A percentile compares a stretch with the other conserved stretches of the same genome.
Conservation (phyloP, 1,284 basidiomycete species). For the Athelia sp. region DNA sequence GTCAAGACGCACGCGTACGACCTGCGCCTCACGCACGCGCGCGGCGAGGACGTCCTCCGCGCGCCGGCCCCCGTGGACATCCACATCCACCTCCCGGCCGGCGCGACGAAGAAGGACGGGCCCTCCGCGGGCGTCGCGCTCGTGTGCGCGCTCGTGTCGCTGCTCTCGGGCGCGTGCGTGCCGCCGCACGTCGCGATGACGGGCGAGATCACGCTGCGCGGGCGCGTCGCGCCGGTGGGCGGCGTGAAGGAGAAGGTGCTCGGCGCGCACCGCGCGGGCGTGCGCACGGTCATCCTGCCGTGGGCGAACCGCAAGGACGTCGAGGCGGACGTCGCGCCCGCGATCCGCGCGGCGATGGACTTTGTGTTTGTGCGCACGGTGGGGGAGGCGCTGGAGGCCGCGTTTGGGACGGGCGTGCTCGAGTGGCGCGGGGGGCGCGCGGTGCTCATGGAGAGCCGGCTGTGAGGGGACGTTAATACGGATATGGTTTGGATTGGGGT, state of each 20-base stretch:
- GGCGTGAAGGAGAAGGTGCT: conserved; percentile 81
- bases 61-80: conserved; percentile 69
- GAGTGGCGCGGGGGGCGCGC: conserved; percentile 47
- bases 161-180: conserved; percentile 72
- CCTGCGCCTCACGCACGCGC: conserved; percentile 67
- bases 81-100: conserved; percentile 85
- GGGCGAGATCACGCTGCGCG: conserved; percentile 80
- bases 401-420: conserved; percentile 64
- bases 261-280: conserved; percentile 79
- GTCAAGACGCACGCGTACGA: conserved; percentile 82
- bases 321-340: conserved; percentile 74
- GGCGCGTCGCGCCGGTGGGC: conserved; percentile 76
- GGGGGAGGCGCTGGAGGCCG: conserved; percentile 75
- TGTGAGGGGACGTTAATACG: too few species aligned
- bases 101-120: conserved; percentile 88
- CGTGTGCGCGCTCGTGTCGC: conserved; percentile 82
- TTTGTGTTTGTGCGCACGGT: conserved; percentile 79
- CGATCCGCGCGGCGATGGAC: conserved; percentile 68
- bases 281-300: conserved; percentile 79
- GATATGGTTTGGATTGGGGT: too few species aligned
- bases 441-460: conserved; percentile 50
- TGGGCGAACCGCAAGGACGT: conserved; percentile 82
- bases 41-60: conserved; percentile 71
- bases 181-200: conserved; percentile 77
- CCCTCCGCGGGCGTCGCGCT: conserved; percentile 88